phyloP scores from a whole-genome alignment of 2,329 filamentous ascomycete genomes.

The Colletotrichum sp. region DNA sequence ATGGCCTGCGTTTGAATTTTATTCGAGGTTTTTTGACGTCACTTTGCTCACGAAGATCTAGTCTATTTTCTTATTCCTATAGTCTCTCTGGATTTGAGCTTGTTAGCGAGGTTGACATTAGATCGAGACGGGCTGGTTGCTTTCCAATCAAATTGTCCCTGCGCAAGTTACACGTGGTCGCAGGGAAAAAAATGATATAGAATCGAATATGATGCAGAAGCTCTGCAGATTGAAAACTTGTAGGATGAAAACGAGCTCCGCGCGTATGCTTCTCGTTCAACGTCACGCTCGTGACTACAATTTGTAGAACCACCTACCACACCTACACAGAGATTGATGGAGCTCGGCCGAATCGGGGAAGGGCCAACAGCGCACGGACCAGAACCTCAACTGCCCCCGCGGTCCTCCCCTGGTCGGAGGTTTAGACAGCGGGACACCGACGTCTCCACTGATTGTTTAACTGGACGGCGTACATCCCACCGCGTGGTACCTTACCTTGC shows the following conservation, averaged over 20 bases:
- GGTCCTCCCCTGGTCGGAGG: conserved; percentile 1
- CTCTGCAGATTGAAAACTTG: neutral
- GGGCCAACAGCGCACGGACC: neutral
- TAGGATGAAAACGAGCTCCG: neutral
- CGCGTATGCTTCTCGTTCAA: neutral
- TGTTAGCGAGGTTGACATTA: neutral
- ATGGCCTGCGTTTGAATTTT: neutral
- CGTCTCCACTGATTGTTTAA: conserved; percentile 10
- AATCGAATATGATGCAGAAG: rapidly evolving
- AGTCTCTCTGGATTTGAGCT: neutral
- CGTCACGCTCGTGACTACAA: neutral
- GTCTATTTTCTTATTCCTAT: neutral
- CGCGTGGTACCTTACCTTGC: neutral
- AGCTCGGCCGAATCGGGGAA: neutral
- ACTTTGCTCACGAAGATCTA: neutral
- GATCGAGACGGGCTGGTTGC: neutral
- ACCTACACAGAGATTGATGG: neutral
- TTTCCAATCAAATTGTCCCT: neutral
- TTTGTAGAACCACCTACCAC: neutral
- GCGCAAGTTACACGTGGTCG: neutral
- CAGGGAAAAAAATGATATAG: neutral
- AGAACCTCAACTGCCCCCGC: neutral
- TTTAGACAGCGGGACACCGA: conserved; percentile 1
- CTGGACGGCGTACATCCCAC: neutral
- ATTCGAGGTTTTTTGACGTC: neutral